Conservation (phyloP, 164 flowering plant genomes). For the Vitis cinerea region DNA sequence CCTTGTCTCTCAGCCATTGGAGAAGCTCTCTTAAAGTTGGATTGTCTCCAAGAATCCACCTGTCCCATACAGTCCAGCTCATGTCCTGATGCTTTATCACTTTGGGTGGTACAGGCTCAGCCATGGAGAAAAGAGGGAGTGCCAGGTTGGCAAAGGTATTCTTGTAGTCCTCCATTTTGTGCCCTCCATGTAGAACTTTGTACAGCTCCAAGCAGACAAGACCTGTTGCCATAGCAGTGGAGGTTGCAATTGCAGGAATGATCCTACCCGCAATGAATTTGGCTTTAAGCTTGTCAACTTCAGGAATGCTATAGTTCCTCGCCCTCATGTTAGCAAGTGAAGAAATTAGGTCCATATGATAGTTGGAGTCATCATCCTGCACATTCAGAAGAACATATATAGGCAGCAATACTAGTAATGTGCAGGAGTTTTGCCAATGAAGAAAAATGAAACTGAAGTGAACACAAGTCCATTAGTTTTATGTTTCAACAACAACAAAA, state of each 20-base stretch:
- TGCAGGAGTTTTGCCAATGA: too few species aligned
- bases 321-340: slow-evolving; percentile 93
- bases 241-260: slow-evolving; percentile 90
- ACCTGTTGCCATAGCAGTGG: slow-evolving; percentile 92
- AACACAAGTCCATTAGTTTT: too few species aligned
- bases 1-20: slow-evolving; percentile 71
- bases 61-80: slow-evolving; percentile 94
- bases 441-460: too few species aligned
- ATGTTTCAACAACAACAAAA: too few species aligned
- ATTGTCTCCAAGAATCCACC: slow-evolving; percentile 66
- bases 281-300: slow-evolving; percentile 87
- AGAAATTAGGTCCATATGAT: slow-evolving; percentile 81
- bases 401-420: too few species aligned
- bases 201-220: slow-evolving; percentile 87
- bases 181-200: slow-evolving; percentile 72
- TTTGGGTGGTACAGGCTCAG: slow-evolving; percentile 90
- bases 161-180: slow-evolving; percentile 76
- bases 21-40: slow-evolving; percentile 70
- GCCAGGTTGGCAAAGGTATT: slow-evolving; percentile 88
- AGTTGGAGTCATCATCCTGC: slow-evolving; percentile 91
- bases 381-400: slow-evolving; percentile 1
- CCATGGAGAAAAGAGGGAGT: slow-evolving; percentile 80
- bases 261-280: slow-evolving; percentile 91
- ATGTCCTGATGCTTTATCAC: slow-evolving; percentile 70
- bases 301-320: slow-evolving; percentile 85